Evolutionary conservation across 305 asterid species (phyloP), one percentile per base, ranked within the genome.

Genomic region (Fraxinus baroniana): DNA sequence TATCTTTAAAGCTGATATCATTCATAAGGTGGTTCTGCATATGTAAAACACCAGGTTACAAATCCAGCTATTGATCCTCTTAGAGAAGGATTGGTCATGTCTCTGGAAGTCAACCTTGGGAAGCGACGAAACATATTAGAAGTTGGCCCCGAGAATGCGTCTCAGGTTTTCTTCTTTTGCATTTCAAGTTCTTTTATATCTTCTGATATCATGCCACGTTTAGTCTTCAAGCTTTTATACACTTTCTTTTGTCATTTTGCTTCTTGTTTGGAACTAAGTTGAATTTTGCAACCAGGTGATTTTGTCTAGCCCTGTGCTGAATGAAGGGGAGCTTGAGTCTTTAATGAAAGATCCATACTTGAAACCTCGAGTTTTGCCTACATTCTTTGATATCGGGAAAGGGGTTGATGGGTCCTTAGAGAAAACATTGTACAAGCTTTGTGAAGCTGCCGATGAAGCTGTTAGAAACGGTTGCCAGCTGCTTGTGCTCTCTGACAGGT

Each of bases 61-160:
- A 96, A 96, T 89, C 99, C 99, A 28, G 99, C 99, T 80, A 96
- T 96, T 86, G 99, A 96, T 88, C 99, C 99, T 80, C 97, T 96
- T 33, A 90, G 98, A 91, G 99, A 96, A 92, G 98, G 98, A 73
- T 85, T 96, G 76, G 99, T 96, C 84, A 96, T 94, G 99, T 96
- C 99, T 78, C 97, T 96, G 82, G 99, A 96, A 89, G 95, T 96
- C 88, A 94, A 93, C 89, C 95, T 96, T 83, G 99, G 98, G 80
- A 94, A 89, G 89, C 94, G 98, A 85, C 89, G 97, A 76, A 96
- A 96, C 87, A 94, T 96, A 78, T 92, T 93, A 81, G 98, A 93
- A 91, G 93, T 92, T 88, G 99, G 99, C 80, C 99, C 99, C 4
- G 94, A 93, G 80, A 94, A 94, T 84, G 97, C 93, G 81, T 94